Conservation (phyloP, 345 rosid species). For the Citrus glauca region DNA sequence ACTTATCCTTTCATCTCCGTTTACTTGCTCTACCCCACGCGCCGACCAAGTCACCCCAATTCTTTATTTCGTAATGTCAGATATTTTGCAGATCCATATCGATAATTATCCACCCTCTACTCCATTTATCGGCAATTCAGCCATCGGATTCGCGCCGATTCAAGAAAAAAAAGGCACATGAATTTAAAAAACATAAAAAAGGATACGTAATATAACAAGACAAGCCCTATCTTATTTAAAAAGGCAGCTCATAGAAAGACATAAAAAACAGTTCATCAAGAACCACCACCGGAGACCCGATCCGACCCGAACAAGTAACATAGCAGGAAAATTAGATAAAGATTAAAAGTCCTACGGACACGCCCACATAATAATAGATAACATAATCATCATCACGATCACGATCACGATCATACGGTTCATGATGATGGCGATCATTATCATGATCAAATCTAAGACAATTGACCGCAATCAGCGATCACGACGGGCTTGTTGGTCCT, state of each 20-base stretch:
- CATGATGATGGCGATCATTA: not conserved
- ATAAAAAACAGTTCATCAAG: not conserved
- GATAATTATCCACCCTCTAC: too few species aligned
- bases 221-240: conserved; percentile 24
- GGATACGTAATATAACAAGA: not conserved
- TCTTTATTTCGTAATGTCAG: too few species aligned
- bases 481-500: conserved; percentile 51
- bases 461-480: conserved; percentile 64
- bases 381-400: not conserved
- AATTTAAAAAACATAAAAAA: too few species aligned
- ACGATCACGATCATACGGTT: not conserved
- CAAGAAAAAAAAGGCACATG: too few species aligned
- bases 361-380: not conserved
- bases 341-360: not conserved
- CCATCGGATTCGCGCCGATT: too few species aligned
- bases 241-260: conserved; percentile 11
- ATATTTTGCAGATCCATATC: too few species aligned
- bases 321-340: not conserved
- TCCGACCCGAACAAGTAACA: not conserved
- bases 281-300: not conserved
- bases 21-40: too few species aligned
- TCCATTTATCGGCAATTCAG: too few species aligned
- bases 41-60: too few species aligned
- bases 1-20: too few species aligned
- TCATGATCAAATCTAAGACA: conserved; percentile 18